Conservation (phyloP, 2,329 filamentous ascomycete species). For the Juglanconis oblonga region DNA sequence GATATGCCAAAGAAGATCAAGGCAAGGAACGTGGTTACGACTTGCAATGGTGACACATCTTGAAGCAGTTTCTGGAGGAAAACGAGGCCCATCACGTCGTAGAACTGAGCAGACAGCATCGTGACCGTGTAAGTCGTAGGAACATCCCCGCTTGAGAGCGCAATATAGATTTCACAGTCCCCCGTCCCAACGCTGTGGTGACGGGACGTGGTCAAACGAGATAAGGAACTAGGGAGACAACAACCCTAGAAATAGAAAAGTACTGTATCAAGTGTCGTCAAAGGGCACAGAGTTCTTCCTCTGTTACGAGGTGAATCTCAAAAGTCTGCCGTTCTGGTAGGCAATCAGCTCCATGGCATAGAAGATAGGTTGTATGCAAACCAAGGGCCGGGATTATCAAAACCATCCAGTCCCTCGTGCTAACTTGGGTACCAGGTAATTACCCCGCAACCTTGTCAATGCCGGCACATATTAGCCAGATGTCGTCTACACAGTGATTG, state of each 20-base stretch:
- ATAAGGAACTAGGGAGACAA: too few relatives aligned
- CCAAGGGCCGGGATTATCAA: not conserved
- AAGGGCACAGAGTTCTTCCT: too few relatives aligned
- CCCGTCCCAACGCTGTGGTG: too few relatives aligned
- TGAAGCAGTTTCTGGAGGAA: not conserved
- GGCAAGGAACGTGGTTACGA: constrained; percentile 18
- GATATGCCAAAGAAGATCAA: constrained; percentile 27
- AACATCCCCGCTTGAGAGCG: not conserved
- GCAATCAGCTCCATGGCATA: not conserved
- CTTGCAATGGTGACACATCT: not conserved
- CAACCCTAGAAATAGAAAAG: too few relatives aligned
- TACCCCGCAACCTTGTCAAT: constrained; percentile 1
- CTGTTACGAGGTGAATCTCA: too few relatives aligned
- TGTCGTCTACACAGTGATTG: not conserved
- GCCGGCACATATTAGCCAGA: not conserved
- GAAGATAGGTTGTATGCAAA: not conserved
- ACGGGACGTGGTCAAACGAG: too few relatives aligned
- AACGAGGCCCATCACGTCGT: not conserved
- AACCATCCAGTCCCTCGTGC: not conserved
- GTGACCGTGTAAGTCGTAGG: not conserved
- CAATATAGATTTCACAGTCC: not conserved
- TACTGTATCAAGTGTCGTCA: too few relatives aligned
- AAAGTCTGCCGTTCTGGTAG: too few relatives aligned
- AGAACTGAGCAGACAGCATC: constrained; percentile 12
- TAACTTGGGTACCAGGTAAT: not conserved